phyloP scores from a whole-genome alignment of 2,329 filamentous ascomycete genomes.

The Scytalidium sp. region DNA sequence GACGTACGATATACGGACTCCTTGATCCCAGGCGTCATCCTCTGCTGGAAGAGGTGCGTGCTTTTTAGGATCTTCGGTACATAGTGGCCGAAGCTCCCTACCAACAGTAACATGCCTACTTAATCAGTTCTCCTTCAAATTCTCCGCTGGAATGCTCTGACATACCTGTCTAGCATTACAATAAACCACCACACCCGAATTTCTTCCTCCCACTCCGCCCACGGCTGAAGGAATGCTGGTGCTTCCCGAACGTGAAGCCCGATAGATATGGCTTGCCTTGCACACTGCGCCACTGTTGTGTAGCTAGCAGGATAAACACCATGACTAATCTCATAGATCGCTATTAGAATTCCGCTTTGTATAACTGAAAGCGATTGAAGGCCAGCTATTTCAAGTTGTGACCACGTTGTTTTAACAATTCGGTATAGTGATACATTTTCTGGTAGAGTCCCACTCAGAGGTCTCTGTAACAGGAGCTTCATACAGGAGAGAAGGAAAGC shows the following conservation, averaged over 20 bases:
- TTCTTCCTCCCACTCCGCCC: slow-evolving; percentile 3
- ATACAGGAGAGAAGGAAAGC: not conserved
- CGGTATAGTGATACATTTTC: not conserved
- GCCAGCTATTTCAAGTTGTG: not conserved
- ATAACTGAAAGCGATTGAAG: not conserved
- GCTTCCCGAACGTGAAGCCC: not conserved
- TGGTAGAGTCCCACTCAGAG: not conserved
- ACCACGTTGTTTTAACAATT: not conserved
- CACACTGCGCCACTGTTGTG: not conserved
- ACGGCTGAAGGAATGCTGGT: not conserved
- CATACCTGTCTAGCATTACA: slow-evolving; percentile 15
- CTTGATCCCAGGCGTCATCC: not conserved
- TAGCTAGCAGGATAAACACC: not conserved
- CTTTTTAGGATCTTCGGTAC: not conserved
- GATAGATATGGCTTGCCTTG: slow-evolving; percentile 1
- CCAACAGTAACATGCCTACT: not conserved
- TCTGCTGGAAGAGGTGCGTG: not conserved
- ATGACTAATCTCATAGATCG: not conserved
- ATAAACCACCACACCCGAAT: slow-evolving; percentile 17
- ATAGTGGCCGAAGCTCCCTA: not conserved
- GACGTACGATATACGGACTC: not conserved
- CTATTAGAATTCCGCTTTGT: not conserved
- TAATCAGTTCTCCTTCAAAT: no score
- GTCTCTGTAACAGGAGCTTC: not conserved
- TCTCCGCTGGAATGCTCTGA: no score